Conservation (phyloP, 2,329 filamentous ascomycete species). For the Colletotrichum orbiculare region DNA sequence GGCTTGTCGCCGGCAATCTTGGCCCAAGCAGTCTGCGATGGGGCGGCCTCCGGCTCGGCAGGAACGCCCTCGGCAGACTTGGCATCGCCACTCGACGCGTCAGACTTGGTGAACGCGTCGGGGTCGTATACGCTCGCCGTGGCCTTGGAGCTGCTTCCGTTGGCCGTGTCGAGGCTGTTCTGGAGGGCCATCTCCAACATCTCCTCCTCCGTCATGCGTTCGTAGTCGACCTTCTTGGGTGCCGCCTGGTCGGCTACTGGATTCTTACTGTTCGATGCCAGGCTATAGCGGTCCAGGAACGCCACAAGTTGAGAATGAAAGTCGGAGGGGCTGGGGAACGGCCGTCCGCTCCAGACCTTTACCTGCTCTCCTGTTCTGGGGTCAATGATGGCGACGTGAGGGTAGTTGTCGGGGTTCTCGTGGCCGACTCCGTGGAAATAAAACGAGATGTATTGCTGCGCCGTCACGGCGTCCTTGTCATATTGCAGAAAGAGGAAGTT, state of each 20-base stretch:
- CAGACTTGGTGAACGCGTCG: conserved; percentile 83
- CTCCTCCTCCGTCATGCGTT: conserved; percentile 94
- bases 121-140: conserved; percentile 77
- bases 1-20: conserved; percentile 77
- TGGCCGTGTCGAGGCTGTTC: conserved; percentile 78
- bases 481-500: conserved; percentile 98
- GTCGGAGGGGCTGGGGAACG: conserved; percentile 79
- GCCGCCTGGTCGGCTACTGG: conserved; percentile 84
- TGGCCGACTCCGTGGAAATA: conserved; percentile 80
- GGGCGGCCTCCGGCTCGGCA: conserved; percentile 39
- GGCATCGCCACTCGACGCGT: conserved; percentile 61
- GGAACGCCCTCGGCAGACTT: conserved; percentile 48
- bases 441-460: conserved; percentile 86
- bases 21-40: conserved; percentile 64
- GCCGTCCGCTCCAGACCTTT: conserved; percentile 91
- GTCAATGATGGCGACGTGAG: conserved; percentile 95
- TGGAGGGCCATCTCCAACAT: conserved; percentile 95
- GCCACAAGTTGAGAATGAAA: conserved; percentile 94
- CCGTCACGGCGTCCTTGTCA: conserved; percentile 83
- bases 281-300: conserved; percentile 96
- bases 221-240: conserved; percentile 77
- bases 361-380: conserved; percentile 96
- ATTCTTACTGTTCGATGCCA: conserved; percentile 90
- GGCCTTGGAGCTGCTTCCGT: conserved; percentile 48
- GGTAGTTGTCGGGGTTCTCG: conserved; percentile 89